Evolutionary conservation across 805 yeast genomes (phyloP), one percentile per base, ranked within the genome.

Genomic region (Alloascoidea hylecoeti): DNA sequence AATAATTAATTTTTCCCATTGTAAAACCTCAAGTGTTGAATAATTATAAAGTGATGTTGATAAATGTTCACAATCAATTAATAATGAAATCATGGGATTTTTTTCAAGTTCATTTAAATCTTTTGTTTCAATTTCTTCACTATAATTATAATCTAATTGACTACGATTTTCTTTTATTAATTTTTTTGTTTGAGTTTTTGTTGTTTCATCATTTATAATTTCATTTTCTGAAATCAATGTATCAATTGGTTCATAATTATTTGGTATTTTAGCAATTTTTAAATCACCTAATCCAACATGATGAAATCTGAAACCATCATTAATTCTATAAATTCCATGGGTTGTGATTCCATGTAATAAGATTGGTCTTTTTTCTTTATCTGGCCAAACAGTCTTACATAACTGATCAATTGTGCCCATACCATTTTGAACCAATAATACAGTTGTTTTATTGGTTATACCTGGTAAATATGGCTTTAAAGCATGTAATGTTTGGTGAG

Each of bases 341-440:
- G 82, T 72, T 34, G 80, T 79, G 16, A 88, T 75, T 39, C 88
- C 96, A 49, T 75, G 81, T 49, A 66, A 72, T 4, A 85, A 42
- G 13, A 60, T 63, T 0, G 96, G 95, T 38, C 72, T 52, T 1
- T 43, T 34, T 0, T 44, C 47, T 1, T 42, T 38, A 2, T 56
- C 48, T 3, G 72, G 72, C 86, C 89, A 82, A 4, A 73, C 55
- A 16, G 57, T 50, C 2, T 56, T 51, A n/a, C 61, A 52, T 6
- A 84, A 47, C 40, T 66, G 63, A 9, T 69, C 81, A 4, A 68
- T 52, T 33, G 72, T 64, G 5, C 97, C 97, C 64, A 86, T 66
- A 1, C 86, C 98, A 53, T 92, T 84, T 40, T 84, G 97, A n/a
- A 88, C 47, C 16, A 88, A 53, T 35, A 88, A 45, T 2, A 86